phyloP scores from a whole-genome alignment of 352 stramenopile species.

The Blastocystis sp. region DNA sequence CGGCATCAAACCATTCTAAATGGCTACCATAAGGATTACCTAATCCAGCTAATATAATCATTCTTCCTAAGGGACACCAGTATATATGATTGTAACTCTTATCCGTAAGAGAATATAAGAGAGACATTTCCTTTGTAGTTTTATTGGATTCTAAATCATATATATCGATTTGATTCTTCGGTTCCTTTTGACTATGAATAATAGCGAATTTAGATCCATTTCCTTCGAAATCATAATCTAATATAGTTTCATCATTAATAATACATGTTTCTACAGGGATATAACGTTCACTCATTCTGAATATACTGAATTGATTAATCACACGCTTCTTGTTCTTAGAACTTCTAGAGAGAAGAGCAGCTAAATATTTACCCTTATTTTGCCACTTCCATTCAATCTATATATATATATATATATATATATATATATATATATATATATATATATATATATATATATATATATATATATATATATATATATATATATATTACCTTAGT shows the following conservation, averaged over 20 bases:
- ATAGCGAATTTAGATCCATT: not conserved
- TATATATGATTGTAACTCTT: slow-evolving; percentile 1
- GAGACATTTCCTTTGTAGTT: not conserved
- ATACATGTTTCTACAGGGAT: not conserved
- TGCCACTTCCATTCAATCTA: not conserved
- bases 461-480: not conserved
- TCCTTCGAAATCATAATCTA: not conserved
- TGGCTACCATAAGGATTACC: not conserved
- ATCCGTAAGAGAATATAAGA: slow-evolving; percentile 7
- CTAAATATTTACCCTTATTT: not conserved
- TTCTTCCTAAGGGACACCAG: slow-evolving; percentile 3
- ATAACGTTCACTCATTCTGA: not conserved
- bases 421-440: not conserved
- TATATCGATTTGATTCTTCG: not conserved
- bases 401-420: not conserved
- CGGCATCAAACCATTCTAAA: not conserved
- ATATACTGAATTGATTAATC: no score
- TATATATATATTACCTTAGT: not conserved
- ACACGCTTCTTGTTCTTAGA: no score
- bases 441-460: not conserved
- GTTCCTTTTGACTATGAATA: not conserved
- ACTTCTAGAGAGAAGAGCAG: not conserved
- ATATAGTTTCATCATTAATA: not conserved
- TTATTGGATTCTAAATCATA: not conserved
- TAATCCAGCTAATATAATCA: slow-evolving; percentile 5